Base-by-base conservation (phyloP, 1,284 basidiomycete species). In the Retiboletus flavoniger region DNA sequence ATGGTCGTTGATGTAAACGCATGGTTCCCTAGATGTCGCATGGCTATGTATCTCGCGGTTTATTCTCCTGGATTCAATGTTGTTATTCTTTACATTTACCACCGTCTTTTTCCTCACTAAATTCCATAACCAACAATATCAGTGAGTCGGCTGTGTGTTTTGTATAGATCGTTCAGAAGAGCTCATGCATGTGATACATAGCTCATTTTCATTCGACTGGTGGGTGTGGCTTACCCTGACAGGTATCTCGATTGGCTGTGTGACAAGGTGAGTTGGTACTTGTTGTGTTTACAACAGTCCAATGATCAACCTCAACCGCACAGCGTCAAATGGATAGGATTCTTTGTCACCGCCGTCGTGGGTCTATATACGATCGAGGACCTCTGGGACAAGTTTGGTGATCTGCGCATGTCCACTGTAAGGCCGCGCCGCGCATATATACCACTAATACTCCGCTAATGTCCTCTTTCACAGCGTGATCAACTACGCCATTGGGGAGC, bases 351-450 rank as follows among this genome's bases (percentile, higher is more conserved):
- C 1, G 89, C 93, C 4, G 78, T 99, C 47, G 94, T 98, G 32
- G 96, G 97, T 34, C 73, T 97, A 3, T 98, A 99, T 74, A 99
- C 97, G 0, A 84, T 98, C 56, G 95, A 98, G 71, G 97, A 99
- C 68, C 83, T 99, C 3, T 99, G 96, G 96, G 89, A 95, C 50
- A 98, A 98, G 74, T 95, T 98, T 71, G 97, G 97, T 13, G 96
- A 99, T 70, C 77, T 98, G 10, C 87, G 84, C 62, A 95, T 99
- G 91, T 83, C 94, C 36, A 78, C 85, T 51, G 93, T 95, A 72
- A 62, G 90, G 17, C 39, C 13, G 8, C 7, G 9, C 4, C n/a
- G 75, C 9, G 61, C 34, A 44, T 48, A 43, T 43, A 29, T 11
- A 29, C 17, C 3, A 13, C 36, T 29, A 13, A 17, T 40, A 42